A percentile compares a stretch with the other conserved stretches of the same genome.
Evolutionary conservation across 352 stramenopile species (phyloP).

Genomic region (Albugo laibachii): DNA sequence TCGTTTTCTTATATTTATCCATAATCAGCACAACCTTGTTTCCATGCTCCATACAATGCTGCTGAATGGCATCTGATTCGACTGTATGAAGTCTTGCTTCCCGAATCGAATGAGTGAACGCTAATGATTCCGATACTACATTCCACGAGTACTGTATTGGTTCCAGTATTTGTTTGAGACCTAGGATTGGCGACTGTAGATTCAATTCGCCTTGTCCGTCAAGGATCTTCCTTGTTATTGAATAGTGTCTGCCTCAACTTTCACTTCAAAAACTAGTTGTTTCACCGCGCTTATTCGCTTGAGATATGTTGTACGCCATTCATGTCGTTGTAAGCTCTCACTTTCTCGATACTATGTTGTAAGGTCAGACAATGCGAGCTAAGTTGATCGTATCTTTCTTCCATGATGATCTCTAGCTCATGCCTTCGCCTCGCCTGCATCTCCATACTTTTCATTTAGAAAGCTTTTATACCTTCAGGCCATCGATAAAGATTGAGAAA

Average conservation of each 20-base stretch:
- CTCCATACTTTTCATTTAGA: slow-evolving; percentile 82
- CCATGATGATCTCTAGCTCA: slow-evolving; percentile 77
- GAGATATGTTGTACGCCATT: slow-evolving; percentile 59
- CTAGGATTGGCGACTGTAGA: slow-evolving; percentile 48
- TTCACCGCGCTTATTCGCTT: slow-evolving; percentile 60
- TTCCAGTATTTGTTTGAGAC: slow-evolving; percentile 58
- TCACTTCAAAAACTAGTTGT: slow-evolving; percentile 62
- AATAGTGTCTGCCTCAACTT: slow-evolving; percentile 67
- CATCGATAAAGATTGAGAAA: slow-evolving; percentile 83
- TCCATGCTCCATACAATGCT: no score
- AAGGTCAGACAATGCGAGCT: slow-evolving; percentile 50
- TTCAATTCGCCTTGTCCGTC: slow-evolving; percentile 59
- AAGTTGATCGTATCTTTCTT: slow-evolving; percentile 79
- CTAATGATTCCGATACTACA: slow-evolving; percentile 28
- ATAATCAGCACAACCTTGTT: no score
- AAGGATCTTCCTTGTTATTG: slow-evolving; percentile 78
- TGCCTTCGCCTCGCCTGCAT: slow-evolving; percentile 78
- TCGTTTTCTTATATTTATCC: no score
- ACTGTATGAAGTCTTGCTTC: slow-evolving; percentile 3
- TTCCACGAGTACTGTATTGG: slow-evolving; percentile 79
- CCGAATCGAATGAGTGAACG: slow-evolving; percentile 5
- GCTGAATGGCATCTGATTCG: no score
- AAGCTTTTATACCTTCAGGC: slow-evolving; percentile 81
- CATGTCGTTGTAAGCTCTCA: slow-evolving; percentile 73
- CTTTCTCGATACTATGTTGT: slow-evolving; percentile 78